phyloP scores from a whole-genome alignment of 768 basidiomycete genomes.

The Auriscalpium vulgare region DNA sequence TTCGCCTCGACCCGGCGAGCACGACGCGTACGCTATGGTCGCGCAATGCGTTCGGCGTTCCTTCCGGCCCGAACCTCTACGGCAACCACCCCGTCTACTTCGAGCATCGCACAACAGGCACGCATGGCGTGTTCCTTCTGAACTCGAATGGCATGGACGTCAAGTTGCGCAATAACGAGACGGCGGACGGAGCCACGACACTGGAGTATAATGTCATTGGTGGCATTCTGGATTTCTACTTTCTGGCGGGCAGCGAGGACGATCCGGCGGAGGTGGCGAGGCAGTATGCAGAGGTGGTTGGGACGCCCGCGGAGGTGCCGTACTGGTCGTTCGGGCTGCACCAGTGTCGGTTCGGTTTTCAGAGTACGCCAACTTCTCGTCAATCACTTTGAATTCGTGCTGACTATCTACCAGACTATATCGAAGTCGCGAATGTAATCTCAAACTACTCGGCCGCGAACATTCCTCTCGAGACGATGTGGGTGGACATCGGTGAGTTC shows the following conservation, averaged over 20 bases:
- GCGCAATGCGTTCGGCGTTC: constrained; percentile 54
- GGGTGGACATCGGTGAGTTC: constrained; percentile 60
- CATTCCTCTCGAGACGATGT: constrained; percentile 73
- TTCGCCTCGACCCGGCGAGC: constrained; percentile 42
- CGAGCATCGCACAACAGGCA: constrained; percentile 55
- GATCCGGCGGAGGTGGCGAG: constrained; percentile 50
- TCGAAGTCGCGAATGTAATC: constrained; percentile 56
- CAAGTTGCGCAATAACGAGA: constrained; percentile 38
- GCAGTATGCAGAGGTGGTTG: constrained; percentile 64
- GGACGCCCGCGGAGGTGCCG: constrained; percentile 61
- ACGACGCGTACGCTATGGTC: constrained; percentile 49
- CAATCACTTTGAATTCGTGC: not conserved
- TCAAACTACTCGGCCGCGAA: constrained; percentile 48
- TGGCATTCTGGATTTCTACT: constrained; percentile 72
- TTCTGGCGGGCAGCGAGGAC: constrained; percentile 57
- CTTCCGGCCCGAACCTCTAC: constrained; percentile 55
- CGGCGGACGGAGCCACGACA: constrained; percentile 25
- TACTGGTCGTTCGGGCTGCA: constrained; percentile 71
- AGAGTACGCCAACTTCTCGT: constrained; percentile 29
- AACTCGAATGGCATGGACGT: constrained; percentile 76
- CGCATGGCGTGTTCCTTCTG: constrained; percentile 63
- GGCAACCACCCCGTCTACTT: constrained; percentile 68
- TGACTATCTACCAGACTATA: constrained; percentile 34
- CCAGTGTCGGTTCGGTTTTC: constrained; percentile 66
- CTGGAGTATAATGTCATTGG: constrained; percentile 76